Evolutionary conservation across 345 rosid genomes (phyloP), one percentile per base, ranked within the genome.

Genomic region (Lepidium aucheri): DNA sequence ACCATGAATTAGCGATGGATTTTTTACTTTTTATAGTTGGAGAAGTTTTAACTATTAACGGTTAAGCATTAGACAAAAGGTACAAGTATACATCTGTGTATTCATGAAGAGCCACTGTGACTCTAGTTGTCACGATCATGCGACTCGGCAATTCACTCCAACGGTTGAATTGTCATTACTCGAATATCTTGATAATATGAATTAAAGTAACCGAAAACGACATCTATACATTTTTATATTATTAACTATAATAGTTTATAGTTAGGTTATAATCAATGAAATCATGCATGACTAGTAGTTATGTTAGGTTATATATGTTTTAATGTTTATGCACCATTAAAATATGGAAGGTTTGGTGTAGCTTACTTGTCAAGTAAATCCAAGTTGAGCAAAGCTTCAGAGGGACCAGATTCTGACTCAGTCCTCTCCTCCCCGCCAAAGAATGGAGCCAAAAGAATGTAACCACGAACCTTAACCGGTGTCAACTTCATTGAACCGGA

Each of bases 341-440:
- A 63, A 28, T 57, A 59, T 42, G 30, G 38, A 34, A 56, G 44
- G 46, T 45, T 17, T 35, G 44, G 28, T 60, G 65, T 57, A 72
- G 32, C 67, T 35, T 84, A 91, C 98, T 83, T 83, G 84, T 91
- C 98, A 13, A 91, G 83, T 64, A 81, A 51, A 41, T 87, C 95
- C 69, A 91, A 67, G 65, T 60, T 89, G 60, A 91, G 67, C 45
- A 77, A 4, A 14, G 74, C 74, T 74, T 91, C 98, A 13, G 74
- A 42, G 0, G 96, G 92, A 1, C 96, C 96, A 61, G 68, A 80
- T 71, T 91, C 98, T 7, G 98, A 91, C 53, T 74, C 60, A 13
- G 96, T 89, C 85, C 92, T 70, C 8, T 36, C 85, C 50, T 77
- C 77, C 18, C 98, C 98, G 34, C 98, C 92, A 61, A 89, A 91